A percentile compares a stretch with the other conserved stretches of the same genome.
Evolutionary conservation across 2,329 filamentous ascomycete genomes (phyloP).

Genomic region (Aureobasidium pullulans): DNA sequence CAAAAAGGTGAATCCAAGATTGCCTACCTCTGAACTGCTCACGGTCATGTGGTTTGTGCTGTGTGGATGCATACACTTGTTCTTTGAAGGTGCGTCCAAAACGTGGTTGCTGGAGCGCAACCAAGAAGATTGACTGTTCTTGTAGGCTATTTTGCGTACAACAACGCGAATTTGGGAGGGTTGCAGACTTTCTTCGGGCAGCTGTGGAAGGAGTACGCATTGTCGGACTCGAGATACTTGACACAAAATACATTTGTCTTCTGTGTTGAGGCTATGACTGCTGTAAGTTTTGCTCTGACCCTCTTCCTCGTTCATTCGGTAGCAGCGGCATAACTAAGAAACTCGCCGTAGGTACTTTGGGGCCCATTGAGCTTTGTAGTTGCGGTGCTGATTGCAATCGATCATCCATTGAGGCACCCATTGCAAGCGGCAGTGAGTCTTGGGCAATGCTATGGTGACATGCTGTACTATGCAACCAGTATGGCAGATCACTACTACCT

Average conservation of each 20-base stretch:
- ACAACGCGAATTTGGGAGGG: conserved; percentile 58
- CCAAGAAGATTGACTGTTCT: not conserved
- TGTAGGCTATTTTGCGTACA: conserved; percentile 65
- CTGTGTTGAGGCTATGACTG: conserved; percentile 79
- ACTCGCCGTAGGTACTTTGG: conserved; percentile 46
- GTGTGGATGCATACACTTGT: conserved; percentile 66
- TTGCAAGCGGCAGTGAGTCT: conserved; percentile 54
- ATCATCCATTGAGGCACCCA: conserved; percentile 51
- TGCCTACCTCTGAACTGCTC: conserved; percentile 49
- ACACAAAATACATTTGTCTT: conserved; percentile 75
- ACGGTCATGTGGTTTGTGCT: conserved; percentile 70
- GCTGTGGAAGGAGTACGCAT: conserved; percentile 86
- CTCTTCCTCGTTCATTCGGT: not conserved
- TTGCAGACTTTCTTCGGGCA: conserved; percentile 71
- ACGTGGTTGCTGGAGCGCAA: not conserved
- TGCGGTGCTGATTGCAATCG: conserved; percentile 46
- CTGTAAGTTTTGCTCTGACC: conserved; percentile 43
- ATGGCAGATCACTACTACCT: conserved; percentile 53
- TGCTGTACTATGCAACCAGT: conserved; percentile 57
- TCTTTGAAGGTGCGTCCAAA: conserved; percentile 61
- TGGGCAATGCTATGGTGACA: conserved; percentile 58
- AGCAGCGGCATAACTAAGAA: not conserved
- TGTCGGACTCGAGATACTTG: conserved; percentile 81
- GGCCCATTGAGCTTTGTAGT: conserved; percentile 54
- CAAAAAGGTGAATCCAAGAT: conserved; percentile 44